Evolutionary conservation across 2,329 filamentous ascomycete genomes (phyloP).

Genomic region (Nigrospora osmanthi): DNA sequence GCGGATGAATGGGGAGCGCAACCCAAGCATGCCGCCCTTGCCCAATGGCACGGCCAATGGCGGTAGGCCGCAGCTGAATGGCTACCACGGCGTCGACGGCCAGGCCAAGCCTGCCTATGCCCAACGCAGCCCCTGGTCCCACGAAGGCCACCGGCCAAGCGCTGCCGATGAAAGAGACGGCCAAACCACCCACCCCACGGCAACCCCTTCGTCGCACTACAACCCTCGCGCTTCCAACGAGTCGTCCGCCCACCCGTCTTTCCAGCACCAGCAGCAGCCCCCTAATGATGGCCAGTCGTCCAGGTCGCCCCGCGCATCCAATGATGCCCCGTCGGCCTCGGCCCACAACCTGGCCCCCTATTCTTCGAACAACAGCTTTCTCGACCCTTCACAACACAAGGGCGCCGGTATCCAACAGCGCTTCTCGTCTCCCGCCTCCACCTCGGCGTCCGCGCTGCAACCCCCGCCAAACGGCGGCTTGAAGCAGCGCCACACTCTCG

Average conservation of each 20-base stretch:
- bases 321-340: neutral
- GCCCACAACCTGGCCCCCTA: conserved; percentile 13
- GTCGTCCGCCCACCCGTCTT: too few relatives aligned
- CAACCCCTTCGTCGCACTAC: too few relatives aligned
- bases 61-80: neutral
- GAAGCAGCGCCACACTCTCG: conserved; percentile 79
- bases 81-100: neutral
- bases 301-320: neutral
- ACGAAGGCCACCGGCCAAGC: too few relatives aligned
- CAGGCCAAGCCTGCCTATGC: too few relatives aligned
- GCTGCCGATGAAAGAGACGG: too few relatives aligned
- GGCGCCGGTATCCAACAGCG: neutral
- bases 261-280: too few relatives aligned
- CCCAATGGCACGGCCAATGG: conserved; percentile 36
- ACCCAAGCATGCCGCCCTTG: conserved; percentile 48
- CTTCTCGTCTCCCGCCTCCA: conserved; percentile 23
- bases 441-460: conserved; percentile 35
- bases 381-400: neutral
- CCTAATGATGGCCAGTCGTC: neutral
- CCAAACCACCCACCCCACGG: too few relatives aligned
- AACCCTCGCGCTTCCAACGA: too few relatives aligned
- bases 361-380: conserved; percentile 10
- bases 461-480: conserved; percentile 48
- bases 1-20: conserved; percentile 31
- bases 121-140: too few relatives aligned